Conservation (phyloP, 106 monocot genomes). For the Platanthera zijinensis region DNA sequence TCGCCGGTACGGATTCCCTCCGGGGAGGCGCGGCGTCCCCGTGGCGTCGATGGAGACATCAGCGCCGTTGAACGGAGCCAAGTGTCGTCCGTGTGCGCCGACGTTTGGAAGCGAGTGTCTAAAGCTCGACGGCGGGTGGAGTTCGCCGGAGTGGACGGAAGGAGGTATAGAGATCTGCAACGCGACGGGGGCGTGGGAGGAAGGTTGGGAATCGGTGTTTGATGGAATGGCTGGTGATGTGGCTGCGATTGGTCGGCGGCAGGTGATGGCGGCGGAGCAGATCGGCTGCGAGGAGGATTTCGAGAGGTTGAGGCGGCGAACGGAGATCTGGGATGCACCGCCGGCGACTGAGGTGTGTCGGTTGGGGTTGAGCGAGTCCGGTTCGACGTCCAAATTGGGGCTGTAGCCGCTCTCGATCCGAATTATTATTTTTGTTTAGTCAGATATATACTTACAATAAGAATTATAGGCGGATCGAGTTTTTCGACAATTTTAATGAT, state of each 20-base stretch:
- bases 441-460: no score
- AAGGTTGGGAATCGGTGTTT: constrained; percentile 45
- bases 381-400: not conserved
- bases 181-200: constrained; percentile 40
- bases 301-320: constrained; percentile 17
- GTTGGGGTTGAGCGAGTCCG: constrained; percentile 14
- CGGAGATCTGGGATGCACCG: constrained; percentile 39
- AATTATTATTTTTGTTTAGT: no score
- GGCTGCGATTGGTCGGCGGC: constrained; percentile 26
- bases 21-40: constrained; percentile 46
- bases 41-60: constrained; percentile 40
- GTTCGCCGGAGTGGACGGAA: constrained; percentile 56
- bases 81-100: constrained; percentile 52
- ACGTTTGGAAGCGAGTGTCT: constrained; percentile 27
- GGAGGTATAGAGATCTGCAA: constrained; percentile 42
- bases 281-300: constrained; percentile 19
- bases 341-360: constrained; percentile 21
- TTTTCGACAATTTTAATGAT: no score
- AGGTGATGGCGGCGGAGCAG: constrained; percentile 11
- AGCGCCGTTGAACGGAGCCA: constrained; percentile 53
- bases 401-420: no score
- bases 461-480: no score
- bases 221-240: constrained; percentile 30
- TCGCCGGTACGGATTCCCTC: constrained; percentile 63
- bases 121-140: constrained; percentile 25